Evolutionary conservation across 2,329 filamentous ascomycete species (phyloP).

Genomic region (Kalmusia sp.): DNA sequence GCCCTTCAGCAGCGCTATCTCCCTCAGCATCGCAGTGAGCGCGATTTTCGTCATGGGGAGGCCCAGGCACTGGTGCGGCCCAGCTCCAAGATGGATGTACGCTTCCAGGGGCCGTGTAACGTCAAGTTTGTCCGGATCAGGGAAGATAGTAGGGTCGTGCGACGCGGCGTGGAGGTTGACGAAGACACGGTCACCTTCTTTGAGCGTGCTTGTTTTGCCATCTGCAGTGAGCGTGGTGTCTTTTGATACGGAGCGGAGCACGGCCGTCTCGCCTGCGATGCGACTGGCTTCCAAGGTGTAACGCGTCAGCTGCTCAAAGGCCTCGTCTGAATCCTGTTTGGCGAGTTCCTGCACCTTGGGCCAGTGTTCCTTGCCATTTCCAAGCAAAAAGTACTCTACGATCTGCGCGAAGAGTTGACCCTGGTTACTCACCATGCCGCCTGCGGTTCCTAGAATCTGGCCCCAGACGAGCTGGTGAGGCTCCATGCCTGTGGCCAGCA

Average conservation of each 20-base stretch:
- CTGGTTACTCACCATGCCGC: constrained; percentile 62
- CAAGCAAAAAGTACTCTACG: constrained; percentile 62
- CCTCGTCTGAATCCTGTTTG: constrained; percentile 50
- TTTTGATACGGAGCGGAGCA: constrained; percentile 46
- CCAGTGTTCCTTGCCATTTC: constrained; percentile 57
- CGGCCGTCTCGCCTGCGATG: constrained; percentile 52
- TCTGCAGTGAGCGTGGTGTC: constrained; percentile 42
- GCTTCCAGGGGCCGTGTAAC: constrained; percentile 47
- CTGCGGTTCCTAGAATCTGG: constrained; percentile 64
- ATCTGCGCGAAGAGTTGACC: constrained; percentile 65
- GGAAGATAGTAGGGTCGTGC: constrained; percentile 50
- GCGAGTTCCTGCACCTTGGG: constrained; percentile 58
- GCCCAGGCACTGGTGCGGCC: constrained; percentile 53
- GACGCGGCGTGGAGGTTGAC: constrained; percentile 53
- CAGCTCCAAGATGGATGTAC: constrained; percentile 54
- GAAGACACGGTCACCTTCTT: constrained; percentile 49
- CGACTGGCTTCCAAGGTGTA: constrained; percentile 58
- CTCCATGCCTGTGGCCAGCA: constrained; percentile 56
- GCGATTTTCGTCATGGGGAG: constrained; percentile 51
- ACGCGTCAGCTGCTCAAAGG: constrained; percentile 57
- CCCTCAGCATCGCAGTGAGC: constrained; percentile 55
- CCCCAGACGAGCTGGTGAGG: constrained; percentile 62
- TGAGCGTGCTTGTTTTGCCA: constrained; percentile 38
- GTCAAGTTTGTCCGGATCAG: constrained; percentile 49
- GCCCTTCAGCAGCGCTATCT: constrained; percentile 49